Evolutionary conservation across 108 stramenopile species (phyloP), one percentile per base, ranked within the genome.

Genomic region (Thalassiosira profunda): DNA sequence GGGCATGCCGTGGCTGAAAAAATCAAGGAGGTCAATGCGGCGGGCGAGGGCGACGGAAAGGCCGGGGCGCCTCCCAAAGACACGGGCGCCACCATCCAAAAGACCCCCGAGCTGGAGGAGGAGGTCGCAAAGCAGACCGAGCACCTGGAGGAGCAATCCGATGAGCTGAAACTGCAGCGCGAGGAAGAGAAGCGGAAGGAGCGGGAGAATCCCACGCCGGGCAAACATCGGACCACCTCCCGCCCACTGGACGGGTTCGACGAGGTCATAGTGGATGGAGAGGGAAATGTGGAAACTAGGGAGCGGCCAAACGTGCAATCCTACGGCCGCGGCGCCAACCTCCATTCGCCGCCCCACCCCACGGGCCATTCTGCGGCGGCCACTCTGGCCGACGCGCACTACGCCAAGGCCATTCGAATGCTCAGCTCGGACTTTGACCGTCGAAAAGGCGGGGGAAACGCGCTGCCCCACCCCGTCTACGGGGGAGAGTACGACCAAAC

Each of bases 321-420:
- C 1, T 31, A 52, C 26, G 17, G 15, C 17, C 51, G 51, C n/a
- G n/a, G n/a, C n/a, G n/a, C n/a, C n/a, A n/a, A n/a, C n/a, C n/a
- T 36, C 66, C 31, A 41, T 58, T 33, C 24, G 37, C 20, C 4
- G 4, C 6, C 5, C 31, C 38, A n/a, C 41, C 41, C 23, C 28
- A 34, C 5, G 17, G 51, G 29, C 34, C 70, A 31, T 20, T 43
- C 23, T 25, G 40, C 21, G 44, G 23, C 36, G 24, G 34, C 20
- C 8, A 17, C 29, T 14, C 6, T 34, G 4, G 74, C 74, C 37
- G 65, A 77, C 45, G 68, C 63, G 18, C 76, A 77, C 56, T 77
- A 58, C 17, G 76, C 68, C 63, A 70, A 77, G 48, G 67, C 76
- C 10, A 26, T 77, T 9, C 55, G 68, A 14, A 70, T 70, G 76